Base-by-base conservation (phyloP, 176 grass and related monocot species). In the Rhynchospora pubera region DNA sequence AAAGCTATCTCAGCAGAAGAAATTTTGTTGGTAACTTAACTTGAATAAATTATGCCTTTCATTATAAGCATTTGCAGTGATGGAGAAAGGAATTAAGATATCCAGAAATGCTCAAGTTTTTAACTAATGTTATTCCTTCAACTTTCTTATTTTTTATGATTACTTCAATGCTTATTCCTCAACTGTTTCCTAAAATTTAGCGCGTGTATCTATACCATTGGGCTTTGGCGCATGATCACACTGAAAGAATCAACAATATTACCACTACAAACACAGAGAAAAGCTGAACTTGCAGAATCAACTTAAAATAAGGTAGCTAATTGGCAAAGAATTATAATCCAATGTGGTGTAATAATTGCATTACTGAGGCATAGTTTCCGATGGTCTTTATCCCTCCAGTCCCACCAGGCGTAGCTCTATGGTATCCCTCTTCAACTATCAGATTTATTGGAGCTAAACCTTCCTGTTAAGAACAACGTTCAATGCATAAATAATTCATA, bases 281-380 rank as follows among this genome's bases (percentile, higher is more conserved):
- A 57, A 79, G 6, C 50, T 39, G 3, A 43, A 16, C 21, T 28
- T 26, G 46, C 23, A 3, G 13, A 53, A 75, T 30, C 5, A 75
- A 75, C 28, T 53, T 13, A 75, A 50, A 74, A 75, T 52, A 75
- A 9, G 44, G n/a, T 75, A 14, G 12, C 21, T 51, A 53, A 52
- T 16, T 30, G 22, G 22, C 11, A 75, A 53, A 75, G 5, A 75
- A 53, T 16, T 71, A 71, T 75, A 75, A 75, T 75, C 52, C 21
- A 75, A 53, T 11, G 71, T 66, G 30, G 70, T 5, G 22, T 60
- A 55, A 70, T 39, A 85, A 68, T 18, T 65, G 18, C 88, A 79
- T 94, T 93, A 98, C 96, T 64, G 92, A 91, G 79, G 96, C 92
- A 91, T 98, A 98, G 86, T 98, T 98, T 79, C 96, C 96, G 4